Conservation (phyloP, 2,329 filamentous ascomycete species). For the Nemania sp. region DNA sequence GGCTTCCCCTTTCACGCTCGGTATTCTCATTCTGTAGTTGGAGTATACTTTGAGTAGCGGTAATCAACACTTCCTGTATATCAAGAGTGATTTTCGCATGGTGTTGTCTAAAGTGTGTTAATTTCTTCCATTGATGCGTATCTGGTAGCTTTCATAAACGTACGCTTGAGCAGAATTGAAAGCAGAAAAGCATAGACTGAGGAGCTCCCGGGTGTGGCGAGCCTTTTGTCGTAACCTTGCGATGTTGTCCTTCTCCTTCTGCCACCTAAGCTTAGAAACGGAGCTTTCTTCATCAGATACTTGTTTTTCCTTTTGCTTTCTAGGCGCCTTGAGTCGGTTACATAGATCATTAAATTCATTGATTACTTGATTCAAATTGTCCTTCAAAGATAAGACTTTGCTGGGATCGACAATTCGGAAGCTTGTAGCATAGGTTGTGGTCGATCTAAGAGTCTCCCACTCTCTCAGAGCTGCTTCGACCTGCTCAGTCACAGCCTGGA, state of each 20-base stretch:
- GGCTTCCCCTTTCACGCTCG: neutral
- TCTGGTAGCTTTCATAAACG: neutral
- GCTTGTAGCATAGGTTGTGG: neutral
- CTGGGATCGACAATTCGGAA: neutral
- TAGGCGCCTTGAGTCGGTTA: neutral
- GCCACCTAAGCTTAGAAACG: neutral
- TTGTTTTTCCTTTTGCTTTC: neutral
- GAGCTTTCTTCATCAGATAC: neutral
- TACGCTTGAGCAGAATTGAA: neutral
- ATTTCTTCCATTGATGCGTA: neutral
- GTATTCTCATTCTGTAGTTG: neutral
- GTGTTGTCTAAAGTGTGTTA: neutral
- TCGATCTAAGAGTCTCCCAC: neutral
- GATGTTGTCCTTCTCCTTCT: neutral
- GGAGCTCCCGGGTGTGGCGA: neutral
- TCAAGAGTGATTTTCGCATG: neutral
- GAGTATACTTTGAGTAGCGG: neutral
- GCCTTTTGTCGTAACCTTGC: neutral
- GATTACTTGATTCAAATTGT: neutral
- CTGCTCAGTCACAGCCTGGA: neutral
- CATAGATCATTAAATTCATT: neutral
- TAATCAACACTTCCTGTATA: neutral
- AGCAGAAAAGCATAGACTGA: neutral
- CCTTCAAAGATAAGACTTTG: neutral
- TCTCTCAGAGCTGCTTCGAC: neutral